phyloP scores from a whole-genome alignment of 306 rosid species.

The Cucumis cinereus region DNA sequence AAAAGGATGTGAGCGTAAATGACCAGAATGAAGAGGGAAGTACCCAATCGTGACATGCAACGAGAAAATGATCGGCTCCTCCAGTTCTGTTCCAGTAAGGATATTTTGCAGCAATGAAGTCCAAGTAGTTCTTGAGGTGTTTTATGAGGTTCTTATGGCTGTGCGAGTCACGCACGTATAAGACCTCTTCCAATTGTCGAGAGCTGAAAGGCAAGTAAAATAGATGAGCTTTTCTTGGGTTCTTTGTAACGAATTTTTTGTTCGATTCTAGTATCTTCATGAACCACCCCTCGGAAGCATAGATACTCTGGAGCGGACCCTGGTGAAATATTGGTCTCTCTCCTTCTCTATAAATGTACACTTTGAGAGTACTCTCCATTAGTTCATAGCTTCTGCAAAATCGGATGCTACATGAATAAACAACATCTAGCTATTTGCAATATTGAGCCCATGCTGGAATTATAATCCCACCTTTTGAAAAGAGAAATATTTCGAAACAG shows the following conservation, averaged over 20 bases:
- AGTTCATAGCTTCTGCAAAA: constrained; percentile 75
- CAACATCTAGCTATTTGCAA: background rate
- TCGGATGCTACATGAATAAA: background rate
- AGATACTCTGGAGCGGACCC: constrained; percentile 61
- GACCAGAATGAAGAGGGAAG: constrained; percentile 13
- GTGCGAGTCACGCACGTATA: constrained; percentile 66
- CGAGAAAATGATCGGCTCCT: constrained; percentile 91
- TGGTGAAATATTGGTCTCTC: constrained; percentile 69
- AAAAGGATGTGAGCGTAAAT: background rate
- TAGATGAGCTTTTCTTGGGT: constrained; percentile 63
- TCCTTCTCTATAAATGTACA: constrained; percentile 70
- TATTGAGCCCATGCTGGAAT: background rate
- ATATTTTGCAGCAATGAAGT: constrained; percentile 45
- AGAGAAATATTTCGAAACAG: constrained; percentile 59
- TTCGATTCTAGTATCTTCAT: constrained; percentile 59
- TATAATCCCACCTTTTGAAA: constrained; percentile 47
- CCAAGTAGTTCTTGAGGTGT: constrained; percentile 47
- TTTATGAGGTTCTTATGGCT: constrained; percentile 42
- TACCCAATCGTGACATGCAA: constrained; percentile 99
- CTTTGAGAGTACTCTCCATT: constrained; percentile 78
- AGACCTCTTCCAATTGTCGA: constrained; percentile 48
- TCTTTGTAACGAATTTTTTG: constrained; percentile 51
- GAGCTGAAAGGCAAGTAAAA: constrained; percentile 98
- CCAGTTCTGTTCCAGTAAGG: constrained; percentile 83
- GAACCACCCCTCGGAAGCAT: constrained; percentile 99